Base-by-base conservation (phyloP, 768 basidiomycete genomes). In the Mycena venus region DNA sequence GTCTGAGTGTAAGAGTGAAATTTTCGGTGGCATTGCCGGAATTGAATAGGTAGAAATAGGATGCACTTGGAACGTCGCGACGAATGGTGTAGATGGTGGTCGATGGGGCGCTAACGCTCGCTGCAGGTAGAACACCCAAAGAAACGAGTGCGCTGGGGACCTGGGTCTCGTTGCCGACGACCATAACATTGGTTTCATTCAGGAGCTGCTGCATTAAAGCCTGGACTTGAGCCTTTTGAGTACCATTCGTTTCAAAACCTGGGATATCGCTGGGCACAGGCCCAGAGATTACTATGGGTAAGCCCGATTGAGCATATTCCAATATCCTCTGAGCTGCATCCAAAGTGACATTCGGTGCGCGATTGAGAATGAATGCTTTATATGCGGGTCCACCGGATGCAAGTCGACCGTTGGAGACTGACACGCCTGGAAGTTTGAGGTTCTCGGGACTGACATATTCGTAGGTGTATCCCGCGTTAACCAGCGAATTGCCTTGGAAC, bases 401-500 rank as follows among this genome's bases (percentile, higher is more conserved):
- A 32, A 76, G 75, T 3, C 75, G 75, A 19, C 62, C 62, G 40
- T 70, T 49, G 36, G 72, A 44, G 32, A 76, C 75, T 19, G 68
- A 70, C 21, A 76, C 72, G 9, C 75, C 75, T 12, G 72, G 75
- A 51, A 76, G 75, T 49, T 73, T 70, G 8, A 76, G 25, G 42
- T 76, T 76, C 31, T 76, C 75, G 11, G 72, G 72, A 29, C 75
- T 76, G 36, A 73, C 75, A 40, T 76, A 76, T 21, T 76, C 75
- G 32, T 73, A 76, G 2, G 75, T 61, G 36, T 70, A 76, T 19
- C 75, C 75, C 3, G 66, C 63, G 38, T 47, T 72, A 19, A 76
- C 51, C 21, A 72, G 34, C 21, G 75, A 76, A 27, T 58, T 49
- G 21, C 72, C 68, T 27, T 36, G 42, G 40, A 74, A 76, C 36